These are phyloP conservation scores for Fusarium sp. DNA, from an alignment of 2,329 filamentous ascomycete genomes.

Conservation along the genomic window DNA sequence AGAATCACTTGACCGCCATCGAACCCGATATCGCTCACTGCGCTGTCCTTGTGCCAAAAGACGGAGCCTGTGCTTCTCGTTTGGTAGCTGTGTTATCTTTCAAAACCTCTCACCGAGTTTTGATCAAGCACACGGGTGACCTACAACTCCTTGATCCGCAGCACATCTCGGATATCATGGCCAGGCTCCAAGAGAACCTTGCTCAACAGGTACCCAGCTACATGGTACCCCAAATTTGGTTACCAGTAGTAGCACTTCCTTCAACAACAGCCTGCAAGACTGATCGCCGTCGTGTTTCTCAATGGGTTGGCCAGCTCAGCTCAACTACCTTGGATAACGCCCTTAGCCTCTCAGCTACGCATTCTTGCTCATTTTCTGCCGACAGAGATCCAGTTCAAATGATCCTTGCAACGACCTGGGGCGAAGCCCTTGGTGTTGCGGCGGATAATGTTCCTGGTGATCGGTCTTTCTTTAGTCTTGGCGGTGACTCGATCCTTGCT, in stretches of 20 bases:
- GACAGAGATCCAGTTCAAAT: not conserved
- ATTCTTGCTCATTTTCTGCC: not conserved
- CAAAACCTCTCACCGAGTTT: not conserved
- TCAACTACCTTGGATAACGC: not conserved
- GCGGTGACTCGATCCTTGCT: slow-evolving; percentile 2
- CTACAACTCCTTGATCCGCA: not conserved
- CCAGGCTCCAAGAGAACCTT: not conserved
- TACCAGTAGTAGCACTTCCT: slow-evolving; percentile 1
- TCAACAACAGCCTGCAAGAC: slow-evolving; percentile 9
- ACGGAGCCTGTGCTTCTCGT: slow-evolving; percentile 2
- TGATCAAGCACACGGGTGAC: not conserved
- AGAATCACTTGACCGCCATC: not conserved
- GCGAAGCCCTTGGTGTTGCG: not conserved
- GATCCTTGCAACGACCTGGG: not conserved
- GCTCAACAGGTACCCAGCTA: slow-evolving; percentile 20
- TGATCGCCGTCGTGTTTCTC: slow-evolving; percentile 3
- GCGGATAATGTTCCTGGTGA: not conserved
- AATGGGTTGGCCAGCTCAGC: not conserved
- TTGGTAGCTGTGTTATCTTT: slow-evolving; percentile 5
- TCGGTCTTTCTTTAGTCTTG: slow-evolving; percentile 5
- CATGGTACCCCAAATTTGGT: slow-evolving; percentile 28
- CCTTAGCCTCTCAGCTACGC: not conserved
- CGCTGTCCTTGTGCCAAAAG: not conserved
- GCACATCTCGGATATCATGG: not conserved
- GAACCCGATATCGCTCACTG: not conserved